Evolutionary conservation across 2,329 filamentous ascomycete genomes (phyloP), one percentile per base, ranked within the genome.

Genomic region (Cytospora piceae): DNA sequence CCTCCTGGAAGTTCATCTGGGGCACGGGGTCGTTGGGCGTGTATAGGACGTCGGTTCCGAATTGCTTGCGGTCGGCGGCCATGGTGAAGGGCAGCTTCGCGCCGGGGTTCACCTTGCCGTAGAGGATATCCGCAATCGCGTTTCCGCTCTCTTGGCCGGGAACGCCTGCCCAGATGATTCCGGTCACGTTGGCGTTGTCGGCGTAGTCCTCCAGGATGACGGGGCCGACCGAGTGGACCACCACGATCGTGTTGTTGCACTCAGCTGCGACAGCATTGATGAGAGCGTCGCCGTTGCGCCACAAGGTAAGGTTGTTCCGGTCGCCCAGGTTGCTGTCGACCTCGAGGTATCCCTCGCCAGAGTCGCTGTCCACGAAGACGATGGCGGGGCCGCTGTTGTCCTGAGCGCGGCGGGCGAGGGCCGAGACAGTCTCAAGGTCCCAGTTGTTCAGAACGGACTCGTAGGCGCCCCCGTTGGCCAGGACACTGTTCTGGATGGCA

Each of bases 51-150:
- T 89, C 84, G 3, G 87, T 84, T 0, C 93, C 92, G 71, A 94
- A 94, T 73, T 96, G 91, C 29, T 84, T 80, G 14, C 88, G 80
- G 3, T 80, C 81, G 74, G 87, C 89, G 2, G 89, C 92, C 68
- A 96, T 89, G 0, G 92, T 96, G 76, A 95, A 97, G 0, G 93
- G 93, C 3, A 96, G 79, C 65, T 89, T 88, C 17, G 93, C 93
- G 64, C 87, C 91, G 0, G 82, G 82, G 14, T 79, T 79, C 49
- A 77, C 74, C 15, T 77, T 73, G 22, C 83, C 83, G 68, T 83
- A 84, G 0, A 85, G 74, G 8, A 85, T 72, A 14, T 81, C 78
- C 0, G 77, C 77, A 0, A 85, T 66, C 0, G 80, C 75, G n/a
- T 77, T 75, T 6, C 85, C 85, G 5, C 79, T 79, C 69, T 87